phyloP scores from a whole-genome alignment of 2,329 filamentous ascomycete species.

The Podosphaera xanthii region DNA sequence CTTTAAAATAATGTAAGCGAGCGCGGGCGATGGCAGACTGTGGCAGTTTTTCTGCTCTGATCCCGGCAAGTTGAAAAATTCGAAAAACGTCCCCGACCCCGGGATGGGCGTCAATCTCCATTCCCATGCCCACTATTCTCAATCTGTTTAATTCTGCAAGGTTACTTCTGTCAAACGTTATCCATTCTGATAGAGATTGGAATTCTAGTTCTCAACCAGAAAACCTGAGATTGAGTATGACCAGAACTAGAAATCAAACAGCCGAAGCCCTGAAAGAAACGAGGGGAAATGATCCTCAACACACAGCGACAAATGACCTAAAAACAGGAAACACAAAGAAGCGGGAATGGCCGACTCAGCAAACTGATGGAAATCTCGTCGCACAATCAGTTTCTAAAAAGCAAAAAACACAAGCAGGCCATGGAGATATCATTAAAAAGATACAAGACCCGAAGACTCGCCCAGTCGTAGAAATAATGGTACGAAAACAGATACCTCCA shows the following conservation, averaged over 20 bases:
- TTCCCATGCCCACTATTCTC: slow-evolving; percentile 4
- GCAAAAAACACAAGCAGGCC: slow-evolving; percentile 9
- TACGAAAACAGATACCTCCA: not conserved
- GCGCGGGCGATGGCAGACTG: too few relatives aligned
- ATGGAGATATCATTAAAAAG: slow-evolving; percentile 7
- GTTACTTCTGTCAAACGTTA: not conserved
- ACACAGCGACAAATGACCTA: not conserved
- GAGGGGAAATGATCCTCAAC: not conserved
- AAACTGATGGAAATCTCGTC: slow-evolving; percentile 3
- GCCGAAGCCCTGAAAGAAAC: not conserved
- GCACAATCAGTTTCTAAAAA: slow-evolving; percentile 9
- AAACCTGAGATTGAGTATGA: slow-evolving; percentile 1
- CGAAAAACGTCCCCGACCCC: too few relatives aligned
- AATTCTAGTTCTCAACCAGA: slow-evolving; percentile 2
- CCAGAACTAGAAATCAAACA: not conserved
- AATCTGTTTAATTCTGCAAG: slow-evolving; percentile 10
- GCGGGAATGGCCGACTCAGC: slow-evolving; percentile 3
- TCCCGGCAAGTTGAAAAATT: too few relatives aligned
- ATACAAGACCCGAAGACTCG: slow-evolving; percentile 4
- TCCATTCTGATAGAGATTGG: too few relatives aligned
- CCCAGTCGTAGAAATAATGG: slow-evolving; percentile 11
- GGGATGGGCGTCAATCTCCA: not conserved
- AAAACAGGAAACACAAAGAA: not conserved
- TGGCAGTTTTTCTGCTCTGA: too few relatives aligned
- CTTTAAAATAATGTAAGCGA: too few relatives aligned